These are phyloP conservation scores for Misopates orontium DNA, from an alignment of 257 asterid genomes.

Conservation along the genomic window DNA sequence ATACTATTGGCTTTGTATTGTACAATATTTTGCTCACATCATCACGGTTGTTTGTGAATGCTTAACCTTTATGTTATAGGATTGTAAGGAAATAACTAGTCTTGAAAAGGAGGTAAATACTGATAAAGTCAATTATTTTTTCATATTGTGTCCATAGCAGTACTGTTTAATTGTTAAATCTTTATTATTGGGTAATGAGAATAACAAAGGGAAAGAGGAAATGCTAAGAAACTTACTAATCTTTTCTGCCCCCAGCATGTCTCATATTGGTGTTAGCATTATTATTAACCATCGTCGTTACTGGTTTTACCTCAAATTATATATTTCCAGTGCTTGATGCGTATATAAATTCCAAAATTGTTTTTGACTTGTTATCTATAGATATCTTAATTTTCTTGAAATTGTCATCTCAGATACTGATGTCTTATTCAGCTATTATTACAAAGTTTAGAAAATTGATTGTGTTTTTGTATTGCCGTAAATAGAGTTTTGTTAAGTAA, in stretches of 20 bases:
- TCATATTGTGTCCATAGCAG: not conserved
- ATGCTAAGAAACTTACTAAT: not conserved
- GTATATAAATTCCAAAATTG: too few relatives aligned
- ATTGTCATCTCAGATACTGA: slow-evolving; percentile 1
- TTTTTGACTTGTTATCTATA: too few relatives aligned
- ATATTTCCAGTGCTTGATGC: too few relatives aligned
- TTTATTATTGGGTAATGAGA: not conserved
- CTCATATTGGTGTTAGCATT: not conserved
- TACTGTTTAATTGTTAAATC: not conserved
- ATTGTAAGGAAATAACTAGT: not conserved
- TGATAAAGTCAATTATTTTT: not conserved
- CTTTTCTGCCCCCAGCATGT: not conserved
- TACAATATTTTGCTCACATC: not conserved
- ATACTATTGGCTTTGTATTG: not conserved
- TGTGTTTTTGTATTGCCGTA: not conserved
- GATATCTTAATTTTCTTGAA: slow-evolving; percentile 16
- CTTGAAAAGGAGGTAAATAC: too few relatives aligned
- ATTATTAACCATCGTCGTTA: not conserved
- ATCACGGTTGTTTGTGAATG: not conserved
- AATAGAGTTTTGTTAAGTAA: slow-evolving; percentile 1
- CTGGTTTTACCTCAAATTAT: not conserved
- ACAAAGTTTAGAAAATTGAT: not conserved
- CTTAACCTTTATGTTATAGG: not conserved
- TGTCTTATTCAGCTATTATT: not conserved
- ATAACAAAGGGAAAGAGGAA: not conserved